Evolutionary conservation across 352 stramenopile species (phyloP).

Genomic region (Globisporangium heterothallicum): DNA sequence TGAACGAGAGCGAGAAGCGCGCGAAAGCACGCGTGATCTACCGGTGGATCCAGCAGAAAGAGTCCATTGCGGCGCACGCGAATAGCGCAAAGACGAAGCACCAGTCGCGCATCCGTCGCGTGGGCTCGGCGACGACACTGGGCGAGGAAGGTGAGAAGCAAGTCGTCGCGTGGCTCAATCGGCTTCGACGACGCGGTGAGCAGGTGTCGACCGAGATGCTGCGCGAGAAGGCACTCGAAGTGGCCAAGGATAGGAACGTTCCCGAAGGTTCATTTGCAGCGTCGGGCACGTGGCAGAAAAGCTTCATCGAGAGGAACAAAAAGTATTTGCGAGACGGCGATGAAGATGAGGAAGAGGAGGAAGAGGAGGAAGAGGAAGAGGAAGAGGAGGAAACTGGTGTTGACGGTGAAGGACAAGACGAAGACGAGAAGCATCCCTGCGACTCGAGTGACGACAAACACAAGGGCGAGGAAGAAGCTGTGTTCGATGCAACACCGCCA

Average conservation of each 20-base stretch:
- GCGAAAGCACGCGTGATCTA: conserved; percentile 13
- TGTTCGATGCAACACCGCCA: not conserved
- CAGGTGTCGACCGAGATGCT: conserved; percentile 11
- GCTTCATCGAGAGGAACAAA: conserved; percentile 9
- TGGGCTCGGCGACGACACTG: conserved; percentile 11
- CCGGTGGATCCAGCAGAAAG: conserved; percentile 10
- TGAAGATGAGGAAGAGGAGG: not conserved
- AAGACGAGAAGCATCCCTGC: too few species aligned
- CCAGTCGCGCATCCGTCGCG: conserved; percentile 9
- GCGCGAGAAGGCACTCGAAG: conserved; percentile 1
- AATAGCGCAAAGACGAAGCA: conserved; percentile 14
- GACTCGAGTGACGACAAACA: too few species aligned
- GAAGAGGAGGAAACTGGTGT: not conserved
- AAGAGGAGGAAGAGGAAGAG: not conserved
- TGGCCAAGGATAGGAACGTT: conserved; percentile 5
- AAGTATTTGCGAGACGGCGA: not conserved
- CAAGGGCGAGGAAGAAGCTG: not conserved
- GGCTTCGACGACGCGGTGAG: not conserved
- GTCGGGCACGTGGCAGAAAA: conserved; percentile 12
- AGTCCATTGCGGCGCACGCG: conserved; percentile 7
- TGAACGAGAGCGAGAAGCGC: conserved; percentile 5
- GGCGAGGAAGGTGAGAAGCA: conserved; percentile 5
- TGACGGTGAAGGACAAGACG: too few species aligned
- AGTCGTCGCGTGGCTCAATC: conserved; percentile 8
- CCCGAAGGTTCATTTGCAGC: conserved; percentile 8